Percentiles rank a stretch among this genome's conserved stretches.
These are phyloP conservation scores for Truncatella angustata DNA, from an alignment of 2,329 filamentous ascomycete genomes.

Conservation along the genomic window DNA sequence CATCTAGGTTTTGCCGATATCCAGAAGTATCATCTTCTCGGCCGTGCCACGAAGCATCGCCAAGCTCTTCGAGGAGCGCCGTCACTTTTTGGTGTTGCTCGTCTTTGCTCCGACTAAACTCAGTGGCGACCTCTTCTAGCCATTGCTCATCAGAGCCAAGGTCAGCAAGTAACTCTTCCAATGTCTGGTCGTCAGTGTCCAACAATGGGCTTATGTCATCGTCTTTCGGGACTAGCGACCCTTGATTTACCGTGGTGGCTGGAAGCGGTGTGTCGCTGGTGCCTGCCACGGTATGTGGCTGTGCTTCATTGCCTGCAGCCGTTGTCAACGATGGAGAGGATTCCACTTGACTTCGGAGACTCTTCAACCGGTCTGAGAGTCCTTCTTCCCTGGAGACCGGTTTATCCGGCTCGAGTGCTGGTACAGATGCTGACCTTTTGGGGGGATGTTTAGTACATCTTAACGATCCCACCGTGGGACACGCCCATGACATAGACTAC, in stretches of 20 bases:
- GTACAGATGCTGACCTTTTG: constrained; percentile 21
- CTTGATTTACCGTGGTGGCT: constrained; percentile 6
- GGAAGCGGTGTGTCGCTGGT: constrained; percentile 9
- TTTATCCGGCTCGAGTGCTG: constrained; percentile 40
- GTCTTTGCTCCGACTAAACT: constrained; percentile 17
- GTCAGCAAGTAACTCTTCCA: constrained; percentile 50
- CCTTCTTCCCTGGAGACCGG: constrained; percentile 48
- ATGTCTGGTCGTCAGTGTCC: constrained; percentile 48
- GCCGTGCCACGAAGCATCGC: constrained; percentile 17
- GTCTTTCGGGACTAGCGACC: background rate
- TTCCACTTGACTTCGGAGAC: constrained; percentile 41
- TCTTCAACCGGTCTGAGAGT: constrained; percentile 50
- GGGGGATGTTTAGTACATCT: constrained; percentile 25
- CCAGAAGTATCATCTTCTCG: background rate
- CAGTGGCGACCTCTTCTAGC: constrained; percentile 29
- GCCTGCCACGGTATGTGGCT: too few species aligned
- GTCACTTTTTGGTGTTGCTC: constrained; percentile 31
- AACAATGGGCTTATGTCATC: constrained; percentile 38
- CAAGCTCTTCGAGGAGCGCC: constrained; percentile 30
- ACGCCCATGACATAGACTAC: constrained; percentile 7
- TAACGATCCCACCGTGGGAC: background rate
- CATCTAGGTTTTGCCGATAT: background rate
- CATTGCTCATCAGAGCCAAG: constrained; percentile 33
- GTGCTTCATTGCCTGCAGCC: constrained; percentile 5
- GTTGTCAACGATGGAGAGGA: background rate